phyloP scores from a whole-genome alignment of 805 yeast genomes.

The Lipomyces yamadae region DNA sequence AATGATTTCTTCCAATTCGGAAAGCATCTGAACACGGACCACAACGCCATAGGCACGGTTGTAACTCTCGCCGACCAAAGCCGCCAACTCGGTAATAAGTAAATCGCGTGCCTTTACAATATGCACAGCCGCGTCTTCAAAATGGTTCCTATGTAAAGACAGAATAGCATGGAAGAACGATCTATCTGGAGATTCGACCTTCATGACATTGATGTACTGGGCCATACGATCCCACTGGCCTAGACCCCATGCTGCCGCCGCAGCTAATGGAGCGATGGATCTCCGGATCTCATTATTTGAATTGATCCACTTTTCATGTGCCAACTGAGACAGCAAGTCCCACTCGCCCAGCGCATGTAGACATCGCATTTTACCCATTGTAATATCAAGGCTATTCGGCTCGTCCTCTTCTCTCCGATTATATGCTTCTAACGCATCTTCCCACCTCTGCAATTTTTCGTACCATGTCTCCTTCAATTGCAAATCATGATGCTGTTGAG shows the following conservation, averaged over 20 bases:
- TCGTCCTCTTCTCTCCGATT: slow-evolving; percentile 70
- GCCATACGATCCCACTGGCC: slow-evolving; percentile 98
- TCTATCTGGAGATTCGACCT: slow-evolving; percentile 88
- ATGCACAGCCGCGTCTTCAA: slow-evolving; percentile 76
- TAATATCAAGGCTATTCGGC: slow-evolving; percentile 72
- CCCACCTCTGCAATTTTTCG: slow-evolving; percentile 96
- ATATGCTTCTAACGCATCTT: slow-evolving; percentile 91
- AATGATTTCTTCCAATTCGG: slow-evolving; percentile 94
- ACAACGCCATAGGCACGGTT: slow-evolving; percentile 96
- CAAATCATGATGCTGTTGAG: slow-evolving; percentile 73
- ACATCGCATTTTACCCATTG: slow-evolving; percentile 98
- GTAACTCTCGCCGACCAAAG: slow-evolving; percentile 92
- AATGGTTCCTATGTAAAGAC: slow-evolving; percentile 82
- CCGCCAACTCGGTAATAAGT: slow-evolving; percentile 89
- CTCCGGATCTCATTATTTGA: slow-evolving; percentile 75
- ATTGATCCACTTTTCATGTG: slow-evolving; percentile 81
- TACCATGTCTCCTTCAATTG: slow-evolving; percentile 98
- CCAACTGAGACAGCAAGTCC: slow-evolving; percentile 87
- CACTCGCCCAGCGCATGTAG: slow-evolving; percentile 98
- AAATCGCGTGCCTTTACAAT: slow-evolving; percentile 85
- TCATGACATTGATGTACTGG: slow-evolving; percentile 86
- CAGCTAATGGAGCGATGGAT: slow-evolving; percentile 94
- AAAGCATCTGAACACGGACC: slow-evolving; percentile 95
- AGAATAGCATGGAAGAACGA: slow-evolving; percentile 93
- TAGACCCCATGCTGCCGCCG: slow-evolving; percentile 98